Evolutionary conservation across 1,284 basidiomycete species (phyloP).

Genomic region (Puccinia hordei): DNA sequence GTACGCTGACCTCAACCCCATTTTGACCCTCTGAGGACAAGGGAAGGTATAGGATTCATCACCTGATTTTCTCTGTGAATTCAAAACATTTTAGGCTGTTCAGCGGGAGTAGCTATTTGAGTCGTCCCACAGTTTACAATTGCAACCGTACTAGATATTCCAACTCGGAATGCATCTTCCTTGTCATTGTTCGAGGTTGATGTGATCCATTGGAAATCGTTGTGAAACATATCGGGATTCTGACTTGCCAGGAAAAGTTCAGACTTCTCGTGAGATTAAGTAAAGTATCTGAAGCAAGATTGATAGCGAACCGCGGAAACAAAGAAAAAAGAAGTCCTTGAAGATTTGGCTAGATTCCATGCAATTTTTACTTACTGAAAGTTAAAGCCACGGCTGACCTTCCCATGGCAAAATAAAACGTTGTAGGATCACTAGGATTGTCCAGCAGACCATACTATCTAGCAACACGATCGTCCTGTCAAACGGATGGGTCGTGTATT

Average conservation of each 20-base stretch:
- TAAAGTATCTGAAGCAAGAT: slow-evolving; percentile 18
- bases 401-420: slow-evolving; percentile 50
- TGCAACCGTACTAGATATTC: slow-evolving; percentile 24
- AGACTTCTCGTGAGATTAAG: slow-evolving; percentile 34
- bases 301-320: not conserved
- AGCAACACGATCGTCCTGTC: no score
- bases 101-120: slow-evolving; percentile 44
- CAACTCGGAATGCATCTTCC: slow-evolving; percentile 12
- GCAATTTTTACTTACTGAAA: not conserved
- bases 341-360: not conserved
- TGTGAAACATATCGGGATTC: slow-evolving; percentile 27
- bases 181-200: slow-evolving; percentile 32
- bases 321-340: not conserved
- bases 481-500: no score
- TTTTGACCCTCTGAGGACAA: slow-evolving; percentile 37
- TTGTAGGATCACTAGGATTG: slow-evolving; percentile 4
- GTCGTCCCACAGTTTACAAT: slow-evolving; percentile 47
- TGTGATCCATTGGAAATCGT: slow-evolving; percentile 42
- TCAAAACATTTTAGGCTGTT: slow-evolving; percentile 47
- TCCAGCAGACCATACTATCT: no score
- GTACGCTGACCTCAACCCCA: slow-evolving; percentile 27
- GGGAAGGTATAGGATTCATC: slow-evolving; percentile 50
- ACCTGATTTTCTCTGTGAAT: slow-evolving; percentile 28
- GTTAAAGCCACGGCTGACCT: slow-evolving; percentile 6
- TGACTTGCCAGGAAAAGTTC: slow-evolving; percentile 44